phyloP scores from a whole-genome alignment of 148 eudicot species.

The Rhododendron williamsianum region DNA sequence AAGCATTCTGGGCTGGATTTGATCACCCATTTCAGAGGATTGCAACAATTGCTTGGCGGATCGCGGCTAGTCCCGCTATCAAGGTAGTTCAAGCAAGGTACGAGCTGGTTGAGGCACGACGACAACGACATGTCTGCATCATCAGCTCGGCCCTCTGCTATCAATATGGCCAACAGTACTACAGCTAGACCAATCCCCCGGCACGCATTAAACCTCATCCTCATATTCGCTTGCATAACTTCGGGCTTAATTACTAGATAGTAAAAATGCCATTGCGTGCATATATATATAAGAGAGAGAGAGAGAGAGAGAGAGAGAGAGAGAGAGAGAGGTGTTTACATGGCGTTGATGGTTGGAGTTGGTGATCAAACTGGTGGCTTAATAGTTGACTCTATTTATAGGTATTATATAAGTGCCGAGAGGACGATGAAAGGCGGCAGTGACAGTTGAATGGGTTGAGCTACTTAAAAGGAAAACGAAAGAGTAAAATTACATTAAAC shows the following conservation, averaged over 20 bases:
- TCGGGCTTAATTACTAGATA: not conserved
- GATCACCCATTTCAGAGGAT: slow-evolving; percentile 54
- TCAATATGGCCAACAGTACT: not conserved
- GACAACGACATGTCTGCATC: not conserved
- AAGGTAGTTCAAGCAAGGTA: slow-evolving; percentile 54
- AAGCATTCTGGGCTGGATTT: slow-evolving; percentile 49
- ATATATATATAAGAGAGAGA: not conserved
- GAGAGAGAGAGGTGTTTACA: not conserved
- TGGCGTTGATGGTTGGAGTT: slow-evolving; percentile 8
- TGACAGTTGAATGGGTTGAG: slow-evolving; percentile 2
- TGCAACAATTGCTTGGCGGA: slow-evolving; percentile 52
- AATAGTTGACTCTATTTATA: not conserved
- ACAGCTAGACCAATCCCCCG: not conserved
- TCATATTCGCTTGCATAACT: not conserved
- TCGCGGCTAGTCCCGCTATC: slow-evolving; percentile 16
- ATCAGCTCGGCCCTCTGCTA: not conserved
- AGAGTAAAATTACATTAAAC: not conserved
- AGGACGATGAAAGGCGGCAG: not conserved
- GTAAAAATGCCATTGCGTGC: not conserved
- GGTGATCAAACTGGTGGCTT: slow-evolving; percentile 16
- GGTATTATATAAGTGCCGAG: not conserved
- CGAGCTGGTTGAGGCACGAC: slow-evolving; percentile 47
- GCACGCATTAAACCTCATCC: not conserved
- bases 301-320: not conserved
- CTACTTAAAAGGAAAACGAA: not conserved